phyloP scores from a whole-genome alignment of 2,329 filamentous ascomycete species.

The Penicillium janthinellum region DNA sequence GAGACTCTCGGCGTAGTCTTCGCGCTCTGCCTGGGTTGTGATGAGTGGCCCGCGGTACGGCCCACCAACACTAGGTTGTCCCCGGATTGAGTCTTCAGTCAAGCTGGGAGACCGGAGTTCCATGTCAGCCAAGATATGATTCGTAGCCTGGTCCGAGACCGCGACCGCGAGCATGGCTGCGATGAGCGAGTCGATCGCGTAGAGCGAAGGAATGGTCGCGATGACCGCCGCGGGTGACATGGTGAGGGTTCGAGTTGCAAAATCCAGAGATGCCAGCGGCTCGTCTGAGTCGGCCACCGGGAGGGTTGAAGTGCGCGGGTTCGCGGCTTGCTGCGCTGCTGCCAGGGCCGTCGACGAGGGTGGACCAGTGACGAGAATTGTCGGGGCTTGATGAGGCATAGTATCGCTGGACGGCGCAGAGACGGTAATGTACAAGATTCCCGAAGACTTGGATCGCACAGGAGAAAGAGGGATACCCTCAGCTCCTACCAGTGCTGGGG shows the following conservation, averaged over 20 bases:
- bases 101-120: conserved; percentile 26
- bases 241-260: conserved; percentile 44
- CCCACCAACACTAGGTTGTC: conserved; percentile 14
- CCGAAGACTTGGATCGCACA: conserved; percentile 32
- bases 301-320: conserved; percentile 42
- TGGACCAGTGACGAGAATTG: conserved; percentile 43
- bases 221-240: conserved; percentile 46
- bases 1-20: conserved; percentile 44
- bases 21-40: conserved; percentile 45
- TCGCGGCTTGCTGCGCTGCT: conserved; percentile 35
- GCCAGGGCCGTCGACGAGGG: conserved; percentile 38
- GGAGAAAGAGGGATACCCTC: conserved; percentile 38
- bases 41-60: conserved; percentile 35
- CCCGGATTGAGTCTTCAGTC: conserved; percentile 9
- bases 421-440: conserved; percentile 46
- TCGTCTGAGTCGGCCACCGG: conserved; percentile 43
- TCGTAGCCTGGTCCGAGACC: conserved; percentile 46
- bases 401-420: conserved; percentile 35
- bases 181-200: conserved; percentile 51
- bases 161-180: conserved; percentile 50
- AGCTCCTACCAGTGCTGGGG: conserved; percentile 37
- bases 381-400: conserved; percentile 33
- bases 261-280: conserved; percentile 47
- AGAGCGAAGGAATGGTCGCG: conserved; percentile 48
- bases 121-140: conserved; percentile 42